A percentile compares a stretch with the other conserved stretches of the same genome.
Conservation (phyloP, 495 filamentous ascomycete genomes). For the Penicillium angulare region DNA sequence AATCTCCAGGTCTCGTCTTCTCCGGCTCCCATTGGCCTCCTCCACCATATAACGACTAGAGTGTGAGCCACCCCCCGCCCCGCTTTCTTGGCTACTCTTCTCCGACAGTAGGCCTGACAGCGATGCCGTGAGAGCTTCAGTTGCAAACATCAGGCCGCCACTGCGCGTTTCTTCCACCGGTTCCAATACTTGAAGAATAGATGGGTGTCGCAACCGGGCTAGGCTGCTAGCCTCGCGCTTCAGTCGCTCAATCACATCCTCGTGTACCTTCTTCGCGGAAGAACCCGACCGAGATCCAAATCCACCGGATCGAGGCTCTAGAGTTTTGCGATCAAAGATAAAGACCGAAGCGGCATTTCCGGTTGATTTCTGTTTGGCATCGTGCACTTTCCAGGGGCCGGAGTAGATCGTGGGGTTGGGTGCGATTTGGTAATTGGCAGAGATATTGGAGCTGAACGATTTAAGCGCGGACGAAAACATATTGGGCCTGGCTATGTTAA, state of each 20-base stretch:
- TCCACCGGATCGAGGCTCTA: slow-evolving; percentile 66
- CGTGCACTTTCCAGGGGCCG: slow-evolving; percentile 95
- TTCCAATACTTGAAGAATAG: slow-evolving; percentile 87
- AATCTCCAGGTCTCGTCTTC: slow-evolving; percentile 83
- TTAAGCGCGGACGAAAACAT: slow-evolving; percentile 95
- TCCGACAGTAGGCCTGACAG: slow-evolving; percentile 80
- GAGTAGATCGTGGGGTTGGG: slow-evolving; percentile 66
- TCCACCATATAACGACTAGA: slow-evolving; percentile 79
- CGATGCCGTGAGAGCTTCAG: slow-evolving; percentile 83
- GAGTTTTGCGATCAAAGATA: slow-evolving; percentile 83
- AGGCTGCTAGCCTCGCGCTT: slow-evolving; percentile 89
- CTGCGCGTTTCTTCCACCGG: slow-evolving; percentile 91
- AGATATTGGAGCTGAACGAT: slow-evolving; percentile 88
- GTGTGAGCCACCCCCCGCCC: slow-evolving; percentile 56
- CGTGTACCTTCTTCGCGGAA: slow-evolving; percentile 72
- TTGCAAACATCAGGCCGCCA: slow-evolving; percentile 93
- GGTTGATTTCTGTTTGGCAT: slow-evolving; percentile 93
- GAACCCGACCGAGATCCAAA: slow-evolving; percentile 61
- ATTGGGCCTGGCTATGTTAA: slow-evolving; percentile 17
- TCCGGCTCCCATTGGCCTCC: slow-evolving; percentile 68
- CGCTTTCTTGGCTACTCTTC: slow-evolving; percentile 84
- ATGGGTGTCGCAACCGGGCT: slow-evolving; percentile 83
- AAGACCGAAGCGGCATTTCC: slow-evolving; percentile 87
- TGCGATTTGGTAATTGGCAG: slow-evolving; percentile 80
- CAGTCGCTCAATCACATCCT: slow-evolving; percentile 85